These are phyloP conservation scores for Corchorus olitorius DNA, from an alignment of 345 rosid species.

Conservation along the genomic window DNA sequence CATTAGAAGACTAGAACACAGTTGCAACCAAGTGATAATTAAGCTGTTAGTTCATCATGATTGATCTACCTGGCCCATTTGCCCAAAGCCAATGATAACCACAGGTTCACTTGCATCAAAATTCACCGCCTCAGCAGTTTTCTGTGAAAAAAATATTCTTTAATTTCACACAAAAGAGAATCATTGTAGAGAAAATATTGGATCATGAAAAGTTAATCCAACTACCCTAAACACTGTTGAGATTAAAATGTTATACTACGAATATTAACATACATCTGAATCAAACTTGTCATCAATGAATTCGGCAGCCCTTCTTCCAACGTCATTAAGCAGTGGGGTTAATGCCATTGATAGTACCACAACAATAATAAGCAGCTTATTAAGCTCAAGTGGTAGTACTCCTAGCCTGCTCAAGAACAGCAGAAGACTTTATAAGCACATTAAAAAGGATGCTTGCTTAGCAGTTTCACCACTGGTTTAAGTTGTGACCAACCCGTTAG, in stretches of 20 bases:
- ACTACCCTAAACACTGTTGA: background rate
- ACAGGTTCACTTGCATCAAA: conserved; percentile 79
- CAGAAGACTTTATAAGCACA: conserved; percentile 24
- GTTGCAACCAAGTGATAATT: background rate
- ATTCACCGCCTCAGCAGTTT: conserved; percentile 50
- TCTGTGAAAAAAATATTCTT: conserved; percentile 44
- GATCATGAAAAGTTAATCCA: conserved; percentile 2
- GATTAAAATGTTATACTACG: conserved; percentile 13
- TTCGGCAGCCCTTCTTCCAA: conserved; percentile 83
- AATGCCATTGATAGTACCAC: conserved; percentile 96
- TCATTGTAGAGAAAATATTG: background rate
- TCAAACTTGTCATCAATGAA: conserved; percentile 60
- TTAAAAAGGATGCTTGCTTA: conserved; percentile 8
- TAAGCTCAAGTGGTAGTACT: conserved; percentile 95
- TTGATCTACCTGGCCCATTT: conserved; percentile 85
- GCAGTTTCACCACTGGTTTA: conserved; percentile 20
- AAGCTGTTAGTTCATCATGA: background rate
- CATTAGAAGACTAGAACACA: conserved; percentile 12
- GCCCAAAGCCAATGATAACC: conserved; percentile 91
- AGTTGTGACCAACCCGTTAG: conserved; percentile 64
- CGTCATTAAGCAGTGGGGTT: conserved; percentile 86
- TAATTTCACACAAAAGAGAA: background rate
- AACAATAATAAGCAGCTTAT: conserved; percentile 93
- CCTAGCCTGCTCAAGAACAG: conserved; percentile 66
- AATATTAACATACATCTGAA: conserved; percentile 40